These are phyloP conservation scores for Decorospora gaudefroyi DNA, from an alignment of 2,329 filamentous ascomycete species.

Conservation along the genomic window DNA sequence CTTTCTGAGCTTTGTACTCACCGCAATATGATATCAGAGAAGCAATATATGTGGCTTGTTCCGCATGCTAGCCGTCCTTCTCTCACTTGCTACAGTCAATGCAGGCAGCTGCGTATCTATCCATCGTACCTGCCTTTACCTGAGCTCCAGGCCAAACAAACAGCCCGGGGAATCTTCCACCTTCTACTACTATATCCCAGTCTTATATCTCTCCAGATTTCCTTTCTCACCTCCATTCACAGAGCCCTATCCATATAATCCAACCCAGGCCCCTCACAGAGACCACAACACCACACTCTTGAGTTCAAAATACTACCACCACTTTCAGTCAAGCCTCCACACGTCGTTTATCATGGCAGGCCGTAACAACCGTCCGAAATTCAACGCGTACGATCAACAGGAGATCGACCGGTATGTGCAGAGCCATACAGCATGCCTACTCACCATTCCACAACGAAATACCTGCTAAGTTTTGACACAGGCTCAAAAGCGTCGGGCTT, in stretches of 20 bases:
- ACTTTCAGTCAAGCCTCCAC: background rate
- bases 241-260: background rate
- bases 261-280: background rate
- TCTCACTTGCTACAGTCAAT: background rate
- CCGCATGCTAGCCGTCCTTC: background rate
- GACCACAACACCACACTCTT: background rate
- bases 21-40: too few relatives aligned
- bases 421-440: background rate
- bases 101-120: background rate
- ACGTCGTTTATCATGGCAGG: conserved; percentile 3
- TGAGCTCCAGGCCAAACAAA: conserved; percentile 8
- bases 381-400: conserved; percentile 16
- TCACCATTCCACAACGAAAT: background rate
- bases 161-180: background rate
- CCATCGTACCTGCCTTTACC: conserved; percentile 11
- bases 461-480: conserved; percentile 3
- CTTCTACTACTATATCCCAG: background rate
- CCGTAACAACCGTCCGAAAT: conserved; percentile 4
- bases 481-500: conserved; percentile 27
- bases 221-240: background rate
- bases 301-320: background rate
- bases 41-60: too few relatives aligned
- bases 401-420: conserved; percentile 20
- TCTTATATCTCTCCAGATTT: too few relatives aligned
- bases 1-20: too few relatives aligned